Percentiles rank a stretch among this genome's conserved stretches.
These are phyloP conservation scores for Curvularia sp. DNA, from an alignment of 2,329 filamentous ascomycete genomes.

Conservation along the genomic window DNA sequence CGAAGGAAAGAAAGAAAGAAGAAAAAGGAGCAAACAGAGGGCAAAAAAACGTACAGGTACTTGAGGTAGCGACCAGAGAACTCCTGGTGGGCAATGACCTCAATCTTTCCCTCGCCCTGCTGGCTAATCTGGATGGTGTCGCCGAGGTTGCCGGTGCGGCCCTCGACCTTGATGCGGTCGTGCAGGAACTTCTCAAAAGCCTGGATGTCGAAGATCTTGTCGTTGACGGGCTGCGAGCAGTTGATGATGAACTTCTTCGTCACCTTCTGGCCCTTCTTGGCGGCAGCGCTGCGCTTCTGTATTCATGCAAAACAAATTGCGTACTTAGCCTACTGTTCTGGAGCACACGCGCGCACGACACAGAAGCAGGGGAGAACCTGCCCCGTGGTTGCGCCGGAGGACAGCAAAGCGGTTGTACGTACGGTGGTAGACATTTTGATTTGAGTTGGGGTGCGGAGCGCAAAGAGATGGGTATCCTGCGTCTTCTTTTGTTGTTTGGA, in stretches of 20 bases:
- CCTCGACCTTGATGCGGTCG: slow-evolving; percentile 99
- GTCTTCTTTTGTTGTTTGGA: slow-evolving; percentile 52
- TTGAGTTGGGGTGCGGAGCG: slow-evolving; percentile 60
- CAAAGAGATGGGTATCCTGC: slow-evolving; percentile 94
- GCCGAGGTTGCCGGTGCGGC: slow-evolving; percentile 97
- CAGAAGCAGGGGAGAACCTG: neutral
- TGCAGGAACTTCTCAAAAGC: slow-evolving; percentile 99
- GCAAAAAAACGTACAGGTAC: slow-evolving; percentile 90
- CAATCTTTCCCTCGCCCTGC: slow-evolving; percentile 94
- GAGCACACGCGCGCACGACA: slow-evolving; percentile 31
- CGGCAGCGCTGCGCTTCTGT: slow-evolving; percentile 62
- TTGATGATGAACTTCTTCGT: slow-evolving; percentile 99
- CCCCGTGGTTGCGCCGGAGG: slow-evolving; percentile 57
- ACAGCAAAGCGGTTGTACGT: slow-evolving; percentile 98
- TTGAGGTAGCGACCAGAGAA: slow-evolving; percentile 99
- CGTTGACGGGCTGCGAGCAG: slow-evolving; percentile 94
- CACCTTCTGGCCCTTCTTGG: slow-evolving; percentile 69
- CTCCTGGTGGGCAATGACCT: slow-evolving; percentile 96
- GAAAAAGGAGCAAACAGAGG: too few species aligned
- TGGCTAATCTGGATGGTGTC: slow-evolving; percentile 90
- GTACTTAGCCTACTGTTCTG: slow-evolving; percentile 94
- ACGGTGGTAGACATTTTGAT: slow-evolving; percentile 85
- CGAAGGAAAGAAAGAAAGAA: too few species aligned
- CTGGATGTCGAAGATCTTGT: slow-evolving; percentile 99
- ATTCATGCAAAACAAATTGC: slow-evolving; percentile 33